These are phyloP conservation scores for Cytospora chrysosperma DNA, from an alignment of 2,329 filamentous ascomycete species.

Conservation along the genomic window DNA sequence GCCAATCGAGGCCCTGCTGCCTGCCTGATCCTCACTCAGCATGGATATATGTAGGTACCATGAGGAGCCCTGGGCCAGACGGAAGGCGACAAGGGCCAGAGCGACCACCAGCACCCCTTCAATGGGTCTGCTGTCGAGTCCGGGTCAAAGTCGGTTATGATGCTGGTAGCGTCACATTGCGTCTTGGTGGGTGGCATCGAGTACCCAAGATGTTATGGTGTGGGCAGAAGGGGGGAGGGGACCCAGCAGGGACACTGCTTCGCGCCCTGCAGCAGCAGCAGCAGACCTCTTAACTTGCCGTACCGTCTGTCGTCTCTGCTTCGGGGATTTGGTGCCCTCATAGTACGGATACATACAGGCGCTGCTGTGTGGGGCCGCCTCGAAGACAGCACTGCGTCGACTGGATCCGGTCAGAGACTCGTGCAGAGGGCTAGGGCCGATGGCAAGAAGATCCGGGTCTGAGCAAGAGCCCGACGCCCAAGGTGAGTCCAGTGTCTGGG, in stretches of 20 bases:
- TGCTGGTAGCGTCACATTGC: background rate
- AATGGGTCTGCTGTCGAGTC: background rate
- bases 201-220: background rate
- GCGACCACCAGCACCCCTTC: background rate
- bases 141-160: background rate
- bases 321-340: background rate
- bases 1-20: background rate
- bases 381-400: background rate
- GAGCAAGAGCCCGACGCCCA: background rate
- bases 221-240: background rate
- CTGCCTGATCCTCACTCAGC: background rate
- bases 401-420: background rate
- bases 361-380: background rate
- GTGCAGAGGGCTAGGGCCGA: background rate
- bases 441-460: background rate
- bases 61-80: background rate
- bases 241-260: background rate
- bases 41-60: background rate
- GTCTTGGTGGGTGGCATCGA: constrained; percentile 1
- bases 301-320: background rate
- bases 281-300: background rate
- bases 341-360: background rate
- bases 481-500: background rate
- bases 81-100: background rate
- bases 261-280: background rate